Conservation (phyloP, 495 filamentous ascomycete species). For the Talaromyces stipitatus region DNA sequence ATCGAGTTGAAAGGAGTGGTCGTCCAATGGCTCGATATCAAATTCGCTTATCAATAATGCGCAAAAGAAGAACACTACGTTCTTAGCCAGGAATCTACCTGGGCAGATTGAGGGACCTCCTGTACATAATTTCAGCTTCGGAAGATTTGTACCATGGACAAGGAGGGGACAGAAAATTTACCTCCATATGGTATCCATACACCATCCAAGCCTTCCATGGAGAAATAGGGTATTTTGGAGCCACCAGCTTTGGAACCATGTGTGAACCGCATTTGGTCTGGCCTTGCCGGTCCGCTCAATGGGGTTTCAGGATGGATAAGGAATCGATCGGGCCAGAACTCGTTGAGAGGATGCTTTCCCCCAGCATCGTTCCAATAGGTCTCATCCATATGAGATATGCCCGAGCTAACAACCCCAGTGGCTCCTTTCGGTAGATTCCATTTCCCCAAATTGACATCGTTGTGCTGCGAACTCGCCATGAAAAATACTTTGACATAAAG, state of each 20-base stretch:
- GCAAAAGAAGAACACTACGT: conserved; percentile 27
- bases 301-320: neutral
- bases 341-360: neutral
- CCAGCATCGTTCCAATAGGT: neutral
- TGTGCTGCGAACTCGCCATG: neutral
- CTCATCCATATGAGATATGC: neutral
- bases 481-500: neutral
- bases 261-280: neutral
- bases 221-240: neutral
- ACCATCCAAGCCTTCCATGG: neutral
- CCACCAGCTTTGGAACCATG: neutral
- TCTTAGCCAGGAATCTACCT: conserved; percentile 32
- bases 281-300: neutral
- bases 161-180: neutral
- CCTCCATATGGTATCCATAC: neutral
- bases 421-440: neutral
- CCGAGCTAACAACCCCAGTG: neutral
- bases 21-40: neutral
- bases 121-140: neutral
- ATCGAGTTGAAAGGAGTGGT: neutral
- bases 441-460: neutral
- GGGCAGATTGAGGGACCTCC: conserved; percentile 18
- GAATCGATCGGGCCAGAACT: neutral
- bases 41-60: conserved; percentile 15
- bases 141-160: neutral